Percentiles rank a stretch among this genome's conserved stretches.
These are phyloP conservation scores for Leishmania braziliensis DNA, from an alignment of 208 protist genomes.

Conservation along the genomic window DNA sequence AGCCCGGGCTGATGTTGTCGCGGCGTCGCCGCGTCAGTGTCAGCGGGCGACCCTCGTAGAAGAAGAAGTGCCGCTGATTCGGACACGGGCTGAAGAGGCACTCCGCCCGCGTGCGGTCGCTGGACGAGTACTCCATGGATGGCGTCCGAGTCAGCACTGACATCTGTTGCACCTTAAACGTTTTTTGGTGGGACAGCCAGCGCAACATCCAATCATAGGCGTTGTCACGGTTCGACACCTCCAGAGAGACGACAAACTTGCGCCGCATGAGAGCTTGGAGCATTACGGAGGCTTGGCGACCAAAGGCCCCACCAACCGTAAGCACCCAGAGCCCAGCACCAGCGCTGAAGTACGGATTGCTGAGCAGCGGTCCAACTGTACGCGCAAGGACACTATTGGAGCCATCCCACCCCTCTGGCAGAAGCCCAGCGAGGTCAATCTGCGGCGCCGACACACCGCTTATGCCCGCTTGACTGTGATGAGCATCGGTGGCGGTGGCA, in stretches of 20 bases:
- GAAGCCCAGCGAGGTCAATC: constrained; percentile 58
- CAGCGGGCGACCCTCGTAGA: constrained; percentile 71
- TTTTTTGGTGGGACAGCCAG: constrained; percentile 70
- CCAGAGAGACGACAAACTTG: constrained; percentile 82
- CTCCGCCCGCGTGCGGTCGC: constrained; percentile 60
- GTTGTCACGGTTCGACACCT: constrained; percentile 80
- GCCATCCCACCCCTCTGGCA: constrained; percentile 61
- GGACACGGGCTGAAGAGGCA: constrained; percentile 78
- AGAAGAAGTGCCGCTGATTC: constrained; percentile 83
- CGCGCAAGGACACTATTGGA: constrained; percentile 45
- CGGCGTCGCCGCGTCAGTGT: constrained; percentile 74
- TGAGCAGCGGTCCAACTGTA: constrained; percentile 46
- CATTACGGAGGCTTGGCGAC: constrained; percentile 39
- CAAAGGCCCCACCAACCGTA: constrained; percentile 67
- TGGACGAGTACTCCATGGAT: constrained; percentile 57
- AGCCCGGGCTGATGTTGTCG: constrained; percentile 54
- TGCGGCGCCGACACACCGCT: constrained; percentile 10
- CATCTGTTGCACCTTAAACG: constrained; percentile 81
- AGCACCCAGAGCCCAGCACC: constrained; percentile 87
- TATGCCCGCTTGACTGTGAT: neutral
- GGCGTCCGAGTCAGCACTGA: constrained; percentile 66
- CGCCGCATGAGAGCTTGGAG: constrained; percentile 53
- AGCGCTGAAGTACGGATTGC: constrained; percentile 90
- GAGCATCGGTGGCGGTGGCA: neutral
- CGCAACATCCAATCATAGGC: constrained; percentile 87